Conservation (phyloP, 305 asterid genomes). For the Withania somnifera region DNA sequence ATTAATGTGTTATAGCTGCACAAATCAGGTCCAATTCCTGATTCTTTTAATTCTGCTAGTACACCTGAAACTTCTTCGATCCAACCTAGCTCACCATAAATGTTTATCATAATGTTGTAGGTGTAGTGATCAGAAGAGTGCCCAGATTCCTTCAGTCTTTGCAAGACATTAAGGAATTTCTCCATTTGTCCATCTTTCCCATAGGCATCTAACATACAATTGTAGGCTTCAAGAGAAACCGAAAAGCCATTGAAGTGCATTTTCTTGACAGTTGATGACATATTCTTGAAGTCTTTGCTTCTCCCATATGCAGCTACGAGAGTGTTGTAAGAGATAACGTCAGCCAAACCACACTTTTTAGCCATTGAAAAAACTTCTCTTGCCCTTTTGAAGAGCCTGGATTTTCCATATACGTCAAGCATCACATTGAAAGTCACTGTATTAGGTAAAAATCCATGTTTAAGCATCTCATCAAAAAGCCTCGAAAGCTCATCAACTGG, state of each 20-base stretch:
- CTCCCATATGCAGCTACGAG: conserved; percentile 80
- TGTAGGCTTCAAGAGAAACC: conserved; percentile 81
- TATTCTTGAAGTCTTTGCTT: conserved; percentile 53
- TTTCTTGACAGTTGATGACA: conserved; percentile 49
- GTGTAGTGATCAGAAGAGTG: conserved; percentile 55
- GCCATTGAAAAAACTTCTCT: conserved; percentile 58
- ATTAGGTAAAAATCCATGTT: conserved; percentile 55
- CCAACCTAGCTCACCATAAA: conserved; percentile 76
- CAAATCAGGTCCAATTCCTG: conserved; percentile 54
- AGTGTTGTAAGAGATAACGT: conserved; percentile 74
- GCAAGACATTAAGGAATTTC: conserved; percentile 55
- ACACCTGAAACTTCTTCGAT: conserved; percentile 58
- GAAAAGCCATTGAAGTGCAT: conserved; percentile 83
- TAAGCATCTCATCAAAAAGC: conserved; percentile 76
- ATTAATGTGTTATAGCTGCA: conserved; percentile 86
- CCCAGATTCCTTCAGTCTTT: conserved; percentile 63
- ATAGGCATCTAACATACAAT: conserved; percentile 78
- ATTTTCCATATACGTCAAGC: conserved; percentile 70
- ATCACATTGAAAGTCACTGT: conserved; percentile 62
- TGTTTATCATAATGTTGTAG: conserved; percentile 65
- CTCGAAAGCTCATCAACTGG: conserved; percentile 85
- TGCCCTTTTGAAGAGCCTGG: conserved; percentile 61
- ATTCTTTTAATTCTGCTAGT: conserved; percentile 44
- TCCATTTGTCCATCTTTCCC: conserved; percentile 92
- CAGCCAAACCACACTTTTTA: conserved; percentile 52